Evolutionary conservation across 2,329 filamentous ascomycete genomes (phyloP), one percentile per base, ranked within the genome.

Genomic region (Fusarium sp.): DNA sequence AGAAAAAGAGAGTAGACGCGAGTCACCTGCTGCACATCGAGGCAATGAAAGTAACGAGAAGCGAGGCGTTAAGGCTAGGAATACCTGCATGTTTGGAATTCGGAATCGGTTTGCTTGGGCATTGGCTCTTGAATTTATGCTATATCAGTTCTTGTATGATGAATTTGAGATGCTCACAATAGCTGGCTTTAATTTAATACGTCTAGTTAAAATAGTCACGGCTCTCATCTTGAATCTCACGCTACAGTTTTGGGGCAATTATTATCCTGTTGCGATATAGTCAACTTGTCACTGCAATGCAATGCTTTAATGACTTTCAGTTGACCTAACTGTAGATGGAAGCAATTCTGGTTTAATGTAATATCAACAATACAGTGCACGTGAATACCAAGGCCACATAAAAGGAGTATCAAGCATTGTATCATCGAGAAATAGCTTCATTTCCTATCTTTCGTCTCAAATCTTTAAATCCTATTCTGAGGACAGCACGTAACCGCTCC

Each of bases 401-500:
- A 34, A 38, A 39, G 32, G 24, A 31, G 25, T 24, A 45, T 19
- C 15, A 34, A n/a, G 15, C 39, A 40, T 54, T 38, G 11, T 10
- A 29, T 65, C 61, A 54, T 65, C 35, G 45, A 66, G 48, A 42
- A 66, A 65, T 65, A 38, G 35, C 45, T 65, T 70, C 68, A 56
- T 71, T 68, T 63, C 53, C 67, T 70, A 68, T 68, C 46, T 64
- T 63, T 70, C 67, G 35, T 71, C 56, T 61, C 53, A 57, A 53
- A 57, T 60, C 63, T 65, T 69, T 49, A 51, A 64, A 53, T 64
- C 58, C 54, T 67, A 63, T 64, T 61, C 47, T 44, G 11, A 22
- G 31, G 26, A 49, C 53, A 29, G 19, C 56, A 50, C 34, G 6
- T 28, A 7, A 28, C 26, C 26, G 32, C 51, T 55, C 45, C 48